Conservation (phyloP, 1,284 basidiomycete species). For the Grifola frondosa region DNA sequence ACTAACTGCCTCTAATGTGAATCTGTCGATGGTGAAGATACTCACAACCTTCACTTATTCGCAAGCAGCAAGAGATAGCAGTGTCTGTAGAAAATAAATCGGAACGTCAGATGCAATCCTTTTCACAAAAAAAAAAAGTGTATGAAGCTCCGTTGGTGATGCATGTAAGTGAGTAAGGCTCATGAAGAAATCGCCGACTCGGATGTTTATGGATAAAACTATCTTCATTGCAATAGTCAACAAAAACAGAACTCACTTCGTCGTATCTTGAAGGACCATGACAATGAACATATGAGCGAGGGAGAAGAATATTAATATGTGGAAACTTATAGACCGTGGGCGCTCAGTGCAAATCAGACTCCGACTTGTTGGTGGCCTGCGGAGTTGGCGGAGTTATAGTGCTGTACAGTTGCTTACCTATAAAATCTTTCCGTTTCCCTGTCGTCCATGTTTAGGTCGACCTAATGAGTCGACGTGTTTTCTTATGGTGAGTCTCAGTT, state of each 20-base stretch:
- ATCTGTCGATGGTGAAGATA: too few relatives aligned
- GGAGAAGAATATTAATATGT: not conserved
- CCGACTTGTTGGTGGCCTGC: too few relatives aligned
- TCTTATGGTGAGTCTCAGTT: slow-evolving; percentile 25
- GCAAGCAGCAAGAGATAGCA: not conserved
- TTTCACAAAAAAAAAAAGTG: slow-evolving; percentile 7
- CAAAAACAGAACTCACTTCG: slow-evolving; percentile 22
- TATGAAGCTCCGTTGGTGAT: slow-evolving; percentile 69
- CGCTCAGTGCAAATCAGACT: not conserved
- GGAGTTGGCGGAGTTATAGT: slow-evolving; percentile 26
- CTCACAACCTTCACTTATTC: too few relatives aligned
- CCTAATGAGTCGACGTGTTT: slow-evolving; percentile 3
- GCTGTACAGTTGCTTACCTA: slow-evolving; percentile 30
- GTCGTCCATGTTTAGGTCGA: not conserved
- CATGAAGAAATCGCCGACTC: slow-evolving; percentile 69
- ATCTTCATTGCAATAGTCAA: slow-evolving; percentile 50
- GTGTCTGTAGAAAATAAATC: too few relatives aligned
- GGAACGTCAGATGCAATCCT: too few relatives aligned
- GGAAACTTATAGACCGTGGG: not conserved
- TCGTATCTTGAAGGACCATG: too few relatives aligned
- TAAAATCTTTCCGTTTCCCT: slow-evolving; percentile 12
- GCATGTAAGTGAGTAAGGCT: slow-evolving; percentile 73
- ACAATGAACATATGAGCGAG: not conserved
- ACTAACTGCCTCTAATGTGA: slow-evolving; percentile 36
- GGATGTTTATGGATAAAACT: slow-evolving; percentile 54